Base-by-base conservation (phyloP, 345 rosid genomes). In the Combretum micranthum region DNA sequence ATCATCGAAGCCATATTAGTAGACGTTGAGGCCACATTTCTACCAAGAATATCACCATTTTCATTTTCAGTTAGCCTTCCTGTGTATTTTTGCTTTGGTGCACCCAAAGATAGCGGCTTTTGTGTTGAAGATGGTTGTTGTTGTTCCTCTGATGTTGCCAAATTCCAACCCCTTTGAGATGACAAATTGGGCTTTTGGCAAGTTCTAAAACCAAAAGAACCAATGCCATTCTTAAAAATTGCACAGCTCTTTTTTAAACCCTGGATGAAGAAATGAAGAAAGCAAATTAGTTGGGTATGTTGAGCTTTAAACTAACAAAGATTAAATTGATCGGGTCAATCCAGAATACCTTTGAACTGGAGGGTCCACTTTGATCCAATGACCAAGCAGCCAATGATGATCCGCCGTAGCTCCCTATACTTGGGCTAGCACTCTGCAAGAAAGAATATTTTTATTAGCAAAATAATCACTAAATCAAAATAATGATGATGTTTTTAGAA, bases 1-100 rank as follows among this genome's bases (percentile, higher is more conserved):
- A 94, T 90, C 77, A 82, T 84, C 64, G 85, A 71, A 74, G 97
- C 97, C 80, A 67, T 65, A 67, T 85, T 84, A 54, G 79, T 79
- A 64, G 99, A 94, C 75, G 77, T 75, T 66, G 79, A 55, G 17
- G 77, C 59, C 62, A 60, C 75, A 64, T 73, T 66, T 56, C 84
- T 65, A 45, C 75, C 72, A 57, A 68, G 81, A 66, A 47, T 59
- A 42, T 56, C 68, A 51, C 48, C 62, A 47, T 68, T 74, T n/a
- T n/a, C n/a, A n/a, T n/a, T n/a, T n/a, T n/a, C n/a, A n/a, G n/a
- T n/a, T n/a, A n/a, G n/a, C n/a, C n/a, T n/a, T n/a, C n/a, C n/a
- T n/a, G n/a, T n/a, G n/a, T n/a, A n/a, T n/a, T n/a, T n/a, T n/a
- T n/a, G n/a, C n/a, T n/a, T n/a, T n/a, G n/a, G n/a, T n/a, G n/a